A percentile compares a stretch with the other conserved stretches of the same genome.
phyloP scores from a whole-genome alignment of 202 grass and related monocot species.

The Musa balbisiana region DNA sequence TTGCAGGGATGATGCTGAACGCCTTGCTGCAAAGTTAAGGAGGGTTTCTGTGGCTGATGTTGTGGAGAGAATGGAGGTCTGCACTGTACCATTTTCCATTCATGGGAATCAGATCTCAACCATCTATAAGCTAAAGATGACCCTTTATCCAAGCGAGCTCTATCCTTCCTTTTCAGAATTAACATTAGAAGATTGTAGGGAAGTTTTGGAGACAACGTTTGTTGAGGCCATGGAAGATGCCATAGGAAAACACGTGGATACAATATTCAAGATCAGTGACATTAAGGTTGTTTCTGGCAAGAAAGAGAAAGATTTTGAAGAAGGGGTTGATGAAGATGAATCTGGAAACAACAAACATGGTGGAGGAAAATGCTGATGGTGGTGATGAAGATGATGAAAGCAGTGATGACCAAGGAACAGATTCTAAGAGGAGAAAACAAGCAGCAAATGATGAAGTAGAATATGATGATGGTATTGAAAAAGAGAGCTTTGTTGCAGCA shows the following conservation, averaged over 20 bases:
- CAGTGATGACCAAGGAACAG: conserved; percentile 55
- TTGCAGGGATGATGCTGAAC: conserved; percentile 36
- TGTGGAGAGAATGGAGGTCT: conserved; percentile 74
- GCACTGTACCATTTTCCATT: conserved; percentile 64
- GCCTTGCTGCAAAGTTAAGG: conserved; percentile 44
- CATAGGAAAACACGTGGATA: conserved; percentile 66
- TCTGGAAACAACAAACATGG: conserved; percentile 23
- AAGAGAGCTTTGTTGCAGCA: conserved; percentile 19
- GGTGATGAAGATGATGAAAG: conserved; percentile 49
- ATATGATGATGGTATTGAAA: conserved; percentile 60
- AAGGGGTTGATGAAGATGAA: conserved; percentile 45
- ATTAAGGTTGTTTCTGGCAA: conserved; percentile 44
- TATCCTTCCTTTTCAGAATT: conserved; percentile 44
- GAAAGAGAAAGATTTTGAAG: conserved; percentile 25
- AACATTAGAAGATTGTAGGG: conserved; percentile 43
- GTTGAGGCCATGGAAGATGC: conserved; percentile 67
- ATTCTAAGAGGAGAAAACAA: conserved; percentile 52
- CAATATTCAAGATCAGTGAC: conserved; percentile 59
- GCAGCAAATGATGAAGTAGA: conserved; percentile 76
- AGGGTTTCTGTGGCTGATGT: conserved; percentile 56
- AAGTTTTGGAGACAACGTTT: conserved; percentile 49
- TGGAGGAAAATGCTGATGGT: conserved; percentile 21
- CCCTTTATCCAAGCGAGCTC: conserved; percentile 42
- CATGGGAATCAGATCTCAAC: conserved; percentile 48
- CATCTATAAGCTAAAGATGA: conserved; percentile 77